Base-by-base conservation (phyloP, 345 rosid genomes). In the Salix caprea region DNA sequence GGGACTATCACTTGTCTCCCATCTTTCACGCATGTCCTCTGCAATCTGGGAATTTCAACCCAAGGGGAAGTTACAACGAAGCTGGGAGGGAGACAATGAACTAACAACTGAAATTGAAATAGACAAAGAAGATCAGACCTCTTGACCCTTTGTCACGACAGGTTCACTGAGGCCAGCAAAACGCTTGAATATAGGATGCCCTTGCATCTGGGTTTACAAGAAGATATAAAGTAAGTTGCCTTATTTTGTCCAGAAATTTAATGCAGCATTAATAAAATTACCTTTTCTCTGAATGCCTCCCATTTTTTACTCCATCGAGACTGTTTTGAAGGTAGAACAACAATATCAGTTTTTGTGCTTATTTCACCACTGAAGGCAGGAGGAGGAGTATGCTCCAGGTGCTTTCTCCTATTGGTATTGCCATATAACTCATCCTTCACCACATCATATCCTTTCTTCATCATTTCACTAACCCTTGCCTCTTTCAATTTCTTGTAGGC, bases 1-100 rank as follows among this genome's bases (percentile, higher is more conserved):
- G 46, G 97, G 97, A 82, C 70, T 90, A 81, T 96, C 99, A 77
- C 97, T 94, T 34, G 98, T 96, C 80, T 96, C 99, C 99, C 98
- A 94, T 88, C 87, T 90, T 85, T 96, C 99, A 66, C 85, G 90
- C 85, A 91, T 34, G 77, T 94, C 99, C 80, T 94, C 99, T 36
- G 97, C 97, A 80, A 96, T 85, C 99, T 94, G 88, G 67, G 40
- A 67, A 76, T 74, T 71, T 72, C 80, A 76, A 48, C 44, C 77
- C 80, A 86, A 52, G 28, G 9, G 4, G 50, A 67, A 74, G 46
- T 52, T 65, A 69, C 67, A 66, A 40, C 28, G 67, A 11, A 10
- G 42, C 42, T 23, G 58, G 28, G 23, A 39, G 54, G 44, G 39
- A 21, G 13, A 58, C 28, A 1, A 11, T 58, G 64, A 23, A 58